phyloP scores from a whole-genome alignment of 2,329 filamentous ascomycete genomes.

The Fusarium kyushuense region DNA sequence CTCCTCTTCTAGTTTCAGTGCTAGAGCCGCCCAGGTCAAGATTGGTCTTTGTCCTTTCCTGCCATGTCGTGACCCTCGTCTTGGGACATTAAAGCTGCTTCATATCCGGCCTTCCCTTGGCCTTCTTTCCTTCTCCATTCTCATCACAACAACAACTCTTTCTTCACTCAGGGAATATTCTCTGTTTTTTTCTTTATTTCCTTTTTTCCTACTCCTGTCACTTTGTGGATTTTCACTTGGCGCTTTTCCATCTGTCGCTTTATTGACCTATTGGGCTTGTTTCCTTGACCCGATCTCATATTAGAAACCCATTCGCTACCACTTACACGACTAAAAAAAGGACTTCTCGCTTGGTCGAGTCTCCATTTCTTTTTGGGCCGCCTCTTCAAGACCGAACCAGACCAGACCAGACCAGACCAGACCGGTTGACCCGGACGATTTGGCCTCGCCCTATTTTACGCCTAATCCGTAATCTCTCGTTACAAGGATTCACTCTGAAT shows the following conservation, averaged over 20 bases:
- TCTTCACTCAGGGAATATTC: conserved; percentile 39
- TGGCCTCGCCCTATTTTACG: conserved; percentile 38
- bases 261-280: conserved; percentile 39
- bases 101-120: conserved; percentile 47
- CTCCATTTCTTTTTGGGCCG: conserved; percentile 39
- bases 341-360: conserved; percentile 37
- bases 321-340: conserved; percentile 12
- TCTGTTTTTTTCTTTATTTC: conserved; percentile 32
- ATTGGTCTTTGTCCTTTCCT: conserved; percentile 46
- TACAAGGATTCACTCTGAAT: conserved; percentile 30
- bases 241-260: conserved; percentile 44
- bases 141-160: conserved; percentile 40
- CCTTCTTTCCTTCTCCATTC: conserved; percentile 42
- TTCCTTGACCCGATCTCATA: conserved; percentile 24
- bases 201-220: conserved; percentile 37
- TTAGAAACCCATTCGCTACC: conserved; percentile 33
- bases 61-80: conserved; percentile 41
- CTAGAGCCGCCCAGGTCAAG: conserved; percentile 47
- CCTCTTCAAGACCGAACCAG: conserved; percentile 1
- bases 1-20: conserved; percentile 49
- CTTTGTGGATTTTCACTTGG: conserved; percentile 47
- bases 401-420: conserved; percentile 35
- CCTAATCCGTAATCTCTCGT: conserved; percentile 48
- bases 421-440: conserved; percentile 44
- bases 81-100: conserved; percentile 49